phyloP scores from a whole-genome alignment of 106 monocot species.

The Acorus gramineus region DNA sequence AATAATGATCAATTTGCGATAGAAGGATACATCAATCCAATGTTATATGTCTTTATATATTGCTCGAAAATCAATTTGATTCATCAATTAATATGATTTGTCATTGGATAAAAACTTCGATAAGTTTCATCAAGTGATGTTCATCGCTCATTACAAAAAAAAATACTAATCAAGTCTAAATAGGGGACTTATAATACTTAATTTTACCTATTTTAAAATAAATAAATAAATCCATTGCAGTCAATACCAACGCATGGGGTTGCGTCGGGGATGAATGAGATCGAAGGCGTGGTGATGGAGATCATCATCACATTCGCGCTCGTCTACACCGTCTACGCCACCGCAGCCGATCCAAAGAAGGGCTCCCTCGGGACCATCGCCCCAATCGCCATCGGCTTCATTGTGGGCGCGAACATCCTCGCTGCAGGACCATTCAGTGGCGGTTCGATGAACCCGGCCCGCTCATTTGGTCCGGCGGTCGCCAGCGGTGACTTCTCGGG shows the following conservation, averaged over 20 bases:
- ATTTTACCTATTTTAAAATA: neutral
- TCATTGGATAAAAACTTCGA: too few relatives aligned
- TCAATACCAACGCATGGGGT: conserved; percentile 48
- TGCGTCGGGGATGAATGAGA: conserved; percentile 26
- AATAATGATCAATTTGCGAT: too few relatives aligned
- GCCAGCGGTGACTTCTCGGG: conserved; percentile 49
- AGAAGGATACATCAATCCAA: too few relatives aligned
- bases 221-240: conserved; percentile 1
- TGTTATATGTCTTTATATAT: too few relatives aligned
- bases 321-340: conserved; percentile 77
- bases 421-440: conserved; percentile 75
- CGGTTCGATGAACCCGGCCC: conserved; percentile 73
- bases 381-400: conserved; percentile 78
- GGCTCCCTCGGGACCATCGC: conserved; percentile 70
- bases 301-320: conserved; percentile 66
- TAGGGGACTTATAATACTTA: too few relatives aligned
- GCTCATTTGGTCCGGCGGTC: conserved; percentile 68
- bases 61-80: too few relatives aligned
- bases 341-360: conserved; percentile 66
- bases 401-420: conserved; percentile 82
- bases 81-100: too few relatives aligned
- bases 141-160: too few relatives aligned
- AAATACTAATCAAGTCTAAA: too few relatives aligned
- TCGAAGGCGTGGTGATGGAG: conserved; percentile 58
- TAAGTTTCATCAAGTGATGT: too few relatives aligned